These are phyloP conservation scores for Colletotrichum cereale DNA, from an alignment of 2,329 filamentous ascomycete species.

Conservation along the genomic window DNA sequence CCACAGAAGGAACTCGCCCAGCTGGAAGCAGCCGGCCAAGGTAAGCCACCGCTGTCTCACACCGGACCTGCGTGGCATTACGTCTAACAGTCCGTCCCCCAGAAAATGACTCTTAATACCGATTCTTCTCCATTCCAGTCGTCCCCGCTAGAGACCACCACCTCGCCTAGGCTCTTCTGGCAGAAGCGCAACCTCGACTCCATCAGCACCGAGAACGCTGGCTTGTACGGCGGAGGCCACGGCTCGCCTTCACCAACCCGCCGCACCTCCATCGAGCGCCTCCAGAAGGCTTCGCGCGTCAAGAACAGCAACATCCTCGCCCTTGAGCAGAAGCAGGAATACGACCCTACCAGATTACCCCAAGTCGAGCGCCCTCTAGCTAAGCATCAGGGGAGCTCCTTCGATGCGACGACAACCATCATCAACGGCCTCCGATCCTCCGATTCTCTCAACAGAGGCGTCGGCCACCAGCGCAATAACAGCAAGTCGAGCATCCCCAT, in stretches of 20 bases:
- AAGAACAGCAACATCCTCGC: conserved; percentile 99
- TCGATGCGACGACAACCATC: conserved; percentile 64
- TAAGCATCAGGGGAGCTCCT: conserved; percentile 80
- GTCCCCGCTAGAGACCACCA: conserved; percentile 76
- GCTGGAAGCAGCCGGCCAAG: conserved; percentile 85
- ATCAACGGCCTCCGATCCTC: conserved; percentile 66
- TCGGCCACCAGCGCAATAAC: conserved; percentile 64
- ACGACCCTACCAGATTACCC: conserved; percentile 84
- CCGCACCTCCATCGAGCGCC: conserved; percentile 92
- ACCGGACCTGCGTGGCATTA: conserved; percentile 21
- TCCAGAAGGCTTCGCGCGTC: conserved; percentile 94
- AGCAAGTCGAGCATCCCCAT: conserved; percentile 70
- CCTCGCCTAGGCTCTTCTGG: conserved; percentile 92
- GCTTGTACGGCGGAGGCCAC: conserved; percentile 67
- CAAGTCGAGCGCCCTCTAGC: conserved; percentile 86
- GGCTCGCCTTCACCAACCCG: conserved; percentile 79
- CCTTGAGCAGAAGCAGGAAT: conserved; percentile 91
- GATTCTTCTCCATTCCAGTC: conserved; percentile 89
- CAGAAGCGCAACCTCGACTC: conserved; percentile 78
- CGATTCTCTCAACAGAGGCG: conserved; percentile 55
- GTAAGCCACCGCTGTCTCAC: conserved; percentile 59
- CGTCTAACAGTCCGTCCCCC: conserved; percentile 48
- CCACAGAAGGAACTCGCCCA: conserved; percentile 90
- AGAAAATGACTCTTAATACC: conserved; percentile 77
- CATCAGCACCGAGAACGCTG: conserved; percentile 77